Percentiles rank a stretch among this genome's conserved stretches.
Conservation (phyloP, 345 rosid genomes). For the Camelina hispida region DNA sequence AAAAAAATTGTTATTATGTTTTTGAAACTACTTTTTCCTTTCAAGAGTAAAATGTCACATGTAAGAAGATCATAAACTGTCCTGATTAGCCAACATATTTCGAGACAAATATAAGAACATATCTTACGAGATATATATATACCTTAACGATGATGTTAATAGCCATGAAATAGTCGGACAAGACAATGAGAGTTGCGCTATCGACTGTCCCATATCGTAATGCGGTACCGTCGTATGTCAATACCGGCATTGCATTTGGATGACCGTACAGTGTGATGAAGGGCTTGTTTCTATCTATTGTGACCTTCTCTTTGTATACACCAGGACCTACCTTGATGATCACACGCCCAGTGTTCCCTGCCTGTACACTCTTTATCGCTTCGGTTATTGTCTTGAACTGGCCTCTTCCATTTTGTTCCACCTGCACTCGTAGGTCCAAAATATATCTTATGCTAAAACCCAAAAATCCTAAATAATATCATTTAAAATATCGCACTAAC, state of each 20-base stretch:
- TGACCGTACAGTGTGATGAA: conserved; percentile 64
- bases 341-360: conserved; percentile 56
- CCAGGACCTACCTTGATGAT: conserved; percentile 59
- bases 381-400: conserved; percentile 52
- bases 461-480: neutral
- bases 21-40: neutral
- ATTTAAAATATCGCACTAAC: neutral
- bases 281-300: conserved; percentile 49
- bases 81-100: too few relatives aligned
- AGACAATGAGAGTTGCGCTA: conserved; percentile 64
- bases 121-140: neutral
- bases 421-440: conserved; percentile 43
- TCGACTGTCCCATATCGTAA: conserved; percentile 59
- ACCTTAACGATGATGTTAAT: conserved; percentile 58
- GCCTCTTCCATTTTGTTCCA: conserved; percentile 55
- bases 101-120: too few relatives aligned
- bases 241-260: conserved; percentile 46
- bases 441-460: neutral
- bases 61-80: too few relatives aligned
- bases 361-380: conserved; percentile 56
- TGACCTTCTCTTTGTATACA: conserved; percentile 61
- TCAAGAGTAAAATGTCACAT: neutral
- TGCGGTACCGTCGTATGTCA: conserved; percentile 56
- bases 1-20: neutral
- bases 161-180: conserved; percentile 68